These are phyloP conservation scores for Rhizophora mangle DNA, from an alignment of 345 rosid species.

Conservation along the genomic window DNA sequence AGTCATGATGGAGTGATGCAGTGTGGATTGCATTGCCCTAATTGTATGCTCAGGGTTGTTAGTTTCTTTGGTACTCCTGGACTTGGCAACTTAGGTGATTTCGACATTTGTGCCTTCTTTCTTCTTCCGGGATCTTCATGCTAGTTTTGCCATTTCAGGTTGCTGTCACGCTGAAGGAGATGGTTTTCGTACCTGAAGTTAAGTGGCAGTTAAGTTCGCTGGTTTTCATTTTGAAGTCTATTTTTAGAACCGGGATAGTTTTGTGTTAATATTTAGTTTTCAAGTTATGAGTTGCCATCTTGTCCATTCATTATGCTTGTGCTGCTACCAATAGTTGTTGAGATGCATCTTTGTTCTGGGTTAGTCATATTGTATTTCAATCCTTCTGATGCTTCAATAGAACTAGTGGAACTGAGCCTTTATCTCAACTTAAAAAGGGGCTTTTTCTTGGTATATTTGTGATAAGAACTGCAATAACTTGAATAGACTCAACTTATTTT, in stretches of 20 bases:
- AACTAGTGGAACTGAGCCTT: background rate
- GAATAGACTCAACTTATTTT: background rate
- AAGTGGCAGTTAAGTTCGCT: constrained; percentile 64
- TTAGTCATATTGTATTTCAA: background rate
- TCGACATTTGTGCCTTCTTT: constrained; percentile 34
- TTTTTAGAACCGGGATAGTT: constrained; percentile 25
- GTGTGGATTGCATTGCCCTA: constrained; percentile 11
- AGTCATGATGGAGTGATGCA: constrained; percentile 24
- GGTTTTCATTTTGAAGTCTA: constrained; percentile 32
- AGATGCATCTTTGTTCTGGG: constrained; percentile 16
- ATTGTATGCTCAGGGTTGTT: constrained; percentile 21
- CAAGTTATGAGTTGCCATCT: constrained; percentile 17
- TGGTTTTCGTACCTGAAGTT: constrained; percentile 46
- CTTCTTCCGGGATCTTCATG: constrained; percentile 42
- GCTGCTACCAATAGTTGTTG: constrained; percentile 12
- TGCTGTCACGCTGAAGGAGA: constrained; percentile 45
- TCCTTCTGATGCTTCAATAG: constrained; percentile 1
- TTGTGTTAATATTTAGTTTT: constrained; percentile 20
- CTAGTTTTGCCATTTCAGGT: constrained; percentile 49
- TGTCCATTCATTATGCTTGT: constrained; percentile 23
- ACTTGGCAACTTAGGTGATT: constrained; percentile 31
- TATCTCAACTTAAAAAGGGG: background rate
- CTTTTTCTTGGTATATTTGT: background rate
- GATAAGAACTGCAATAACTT: background rate
- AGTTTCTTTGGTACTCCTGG: constrained; percentile 34